Conservation (phyloP, 2,329 filamentous ascomycete species). For the Seiridium unicorne region DNA sequence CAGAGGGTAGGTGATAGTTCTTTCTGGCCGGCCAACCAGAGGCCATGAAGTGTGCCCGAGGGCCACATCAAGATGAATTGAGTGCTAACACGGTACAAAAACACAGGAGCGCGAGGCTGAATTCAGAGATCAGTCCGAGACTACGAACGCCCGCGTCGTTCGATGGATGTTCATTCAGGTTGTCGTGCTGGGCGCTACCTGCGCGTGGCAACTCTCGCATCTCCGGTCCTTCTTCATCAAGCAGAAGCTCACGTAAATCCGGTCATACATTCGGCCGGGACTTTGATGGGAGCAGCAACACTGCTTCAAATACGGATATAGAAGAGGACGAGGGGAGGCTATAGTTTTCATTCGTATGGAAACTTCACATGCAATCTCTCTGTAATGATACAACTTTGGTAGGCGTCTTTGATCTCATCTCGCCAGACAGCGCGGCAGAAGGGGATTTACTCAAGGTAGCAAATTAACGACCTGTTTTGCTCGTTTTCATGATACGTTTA, state of each 20-base stretch:
- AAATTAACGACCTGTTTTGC: background rate
- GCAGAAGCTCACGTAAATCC: conserved; percentile 87
- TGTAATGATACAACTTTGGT: conserved; percentile 4
- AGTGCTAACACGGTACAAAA: background rate
- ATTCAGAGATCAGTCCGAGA: conserved; percentile 96
- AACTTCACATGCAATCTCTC: background rate
- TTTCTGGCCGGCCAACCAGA: too few relatives aligned
- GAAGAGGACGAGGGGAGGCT: background rate
- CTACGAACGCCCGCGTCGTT: conserved; percentile 86
- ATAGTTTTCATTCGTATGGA: too few relatives aligned
- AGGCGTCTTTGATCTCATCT: conserved; percentile 1
- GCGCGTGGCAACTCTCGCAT: conserved; percentile 96
- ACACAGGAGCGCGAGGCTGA: conserved; percentile 89
- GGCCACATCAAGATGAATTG: too few relatives aligned
- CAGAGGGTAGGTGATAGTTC: conserved; percentile 65
- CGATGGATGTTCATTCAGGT: conserved; percentile 94
- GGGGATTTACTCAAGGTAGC: conserved; percentile 4
- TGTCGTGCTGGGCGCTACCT: conserved; percentile 78
- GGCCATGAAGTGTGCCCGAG: too few relatives aligned
- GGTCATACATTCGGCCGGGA: background rate
- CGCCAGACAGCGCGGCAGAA: background rate
- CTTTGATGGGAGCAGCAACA: background rate
- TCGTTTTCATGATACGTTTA: too few relatives aligned
- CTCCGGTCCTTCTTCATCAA: conserved; percentile 98
- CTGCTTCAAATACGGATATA: background rate